phyloP scores from a whole-genome alignment of 495 filamentous ascomycete genomes.

The Penicillium subrubescens region DNA sequence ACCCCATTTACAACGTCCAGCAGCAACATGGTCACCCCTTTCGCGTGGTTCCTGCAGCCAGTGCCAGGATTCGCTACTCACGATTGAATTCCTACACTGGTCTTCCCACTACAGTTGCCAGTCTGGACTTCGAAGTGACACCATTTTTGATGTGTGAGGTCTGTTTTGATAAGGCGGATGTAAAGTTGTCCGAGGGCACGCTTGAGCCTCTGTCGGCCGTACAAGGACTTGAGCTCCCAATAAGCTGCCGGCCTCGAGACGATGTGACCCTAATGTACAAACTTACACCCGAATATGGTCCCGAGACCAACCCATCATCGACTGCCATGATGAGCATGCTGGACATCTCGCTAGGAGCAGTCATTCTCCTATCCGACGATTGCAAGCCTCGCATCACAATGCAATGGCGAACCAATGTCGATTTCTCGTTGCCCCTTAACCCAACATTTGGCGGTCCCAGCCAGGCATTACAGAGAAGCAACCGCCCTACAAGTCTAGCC shows the following conservation, averaged over 20 bases:
- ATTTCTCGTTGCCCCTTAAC: constrained; percentile 73
- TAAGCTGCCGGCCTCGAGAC: constrained; percentile 75
- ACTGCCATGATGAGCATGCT: constrained; percentile 53
- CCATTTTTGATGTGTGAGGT: constrained; percentile 77
- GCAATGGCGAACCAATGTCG: constrained; percentile 79
- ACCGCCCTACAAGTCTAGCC: constrained; percentile 56
- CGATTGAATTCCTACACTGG: constrained; percentile 65
- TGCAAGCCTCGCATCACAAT: constrained; percentile 77
- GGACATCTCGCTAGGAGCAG: constrained; percentile 67
- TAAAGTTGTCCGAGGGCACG: constrained; percentile 65
- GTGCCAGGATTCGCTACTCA: constrained; percentile 80
- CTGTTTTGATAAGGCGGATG: constrained; percentile 64
- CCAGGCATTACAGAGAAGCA: constrained; percentile 51
- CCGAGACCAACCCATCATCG: constrained; percentile 48
- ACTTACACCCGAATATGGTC: constrained; percentile 65
- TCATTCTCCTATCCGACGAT: constrained; percentile 60
- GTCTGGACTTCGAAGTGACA: constrained; percentile 85
- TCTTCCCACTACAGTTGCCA: constrained; percentile 72
- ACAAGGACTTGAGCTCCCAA: constrained; percentile 61
- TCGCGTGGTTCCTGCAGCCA: constrained; percentile 77
- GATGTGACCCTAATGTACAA: constrained; percentile 85
- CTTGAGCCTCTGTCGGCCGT: constrained; percentile 67
- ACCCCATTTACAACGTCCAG: constrained; percentile 64
- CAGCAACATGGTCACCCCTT: constrained; percentile 64
- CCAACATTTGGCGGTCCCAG: constrained; percentile 65